Conservation (phyloP, 345 rosid species). For the Streptanthus diversifolius region DNA sequence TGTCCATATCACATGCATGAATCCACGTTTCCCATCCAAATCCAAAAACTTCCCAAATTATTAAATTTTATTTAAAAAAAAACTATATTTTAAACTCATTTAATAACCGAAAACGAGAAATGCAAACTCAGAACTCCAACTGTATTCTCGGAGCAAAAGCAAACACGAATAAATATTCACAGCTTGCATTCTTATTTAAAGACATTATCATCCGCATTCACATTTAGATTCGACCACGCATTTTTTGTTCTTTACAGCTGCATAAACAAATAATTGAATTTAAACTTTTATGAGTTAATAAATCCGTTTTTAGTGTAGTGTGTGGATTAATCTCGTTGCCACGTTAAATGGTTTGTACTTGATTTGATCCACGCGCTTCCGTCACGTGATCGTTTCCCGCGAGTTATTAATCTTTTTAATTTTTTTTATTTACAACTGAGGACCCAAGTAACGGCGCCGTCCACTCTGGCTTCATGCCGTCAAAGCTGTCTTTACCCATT, state of each 20-base stretch:
- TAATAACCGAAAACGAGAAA: background rate
- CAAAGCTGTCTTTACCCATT: slow-evolving; percentile 22
- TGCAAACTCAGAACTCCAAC: slow-evolving; percentile 24
- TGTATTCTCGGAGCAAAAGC: slow-evolving; percentile 28
- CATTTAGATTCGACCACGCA: slow-evolving; percentile 12
- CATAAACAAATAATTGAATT: background rate
- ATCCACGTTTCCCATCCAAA: slow-evolving; percentile 22
- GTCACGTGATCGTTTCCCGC: slow-evolving; percentile 10
- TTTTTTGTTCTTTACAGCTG: slow-evolving; percentile 23
- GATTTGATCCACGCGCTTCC: slow-evolving; percentile 15
- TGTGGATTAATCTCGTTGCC: background rate
- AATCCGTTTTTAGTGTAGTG: background rate
- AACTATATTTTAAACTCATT: background rate
- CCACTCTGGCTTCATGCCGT: slow-evolving; percentile 27
- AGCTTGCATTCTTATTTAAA: slow-evolving; percentile 27
- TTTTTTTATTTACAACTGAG: background rate
- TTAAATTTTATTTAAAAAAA: background rate
- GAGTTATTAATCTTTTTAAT: background rate
- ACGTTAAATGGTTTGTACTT: slow-evolving; percentile 18
- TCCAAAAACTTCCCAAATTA: background rate
- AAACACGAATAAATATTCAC: slow-evolving; percentile 22
- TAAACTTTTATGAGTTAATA: slow-evolving; percentile 3
- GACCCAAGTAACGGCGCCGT: slow-evolving; percentile 16
- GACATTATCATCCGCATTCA: slow-evolving; percentile 23
- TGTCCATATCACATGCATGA: slow-evolving; percentile 30